These are phyloP conservation scores for Cinchona pubescens DNA, from an alignment of 257 asterid species.

Conservation along the genomic window DNA sequence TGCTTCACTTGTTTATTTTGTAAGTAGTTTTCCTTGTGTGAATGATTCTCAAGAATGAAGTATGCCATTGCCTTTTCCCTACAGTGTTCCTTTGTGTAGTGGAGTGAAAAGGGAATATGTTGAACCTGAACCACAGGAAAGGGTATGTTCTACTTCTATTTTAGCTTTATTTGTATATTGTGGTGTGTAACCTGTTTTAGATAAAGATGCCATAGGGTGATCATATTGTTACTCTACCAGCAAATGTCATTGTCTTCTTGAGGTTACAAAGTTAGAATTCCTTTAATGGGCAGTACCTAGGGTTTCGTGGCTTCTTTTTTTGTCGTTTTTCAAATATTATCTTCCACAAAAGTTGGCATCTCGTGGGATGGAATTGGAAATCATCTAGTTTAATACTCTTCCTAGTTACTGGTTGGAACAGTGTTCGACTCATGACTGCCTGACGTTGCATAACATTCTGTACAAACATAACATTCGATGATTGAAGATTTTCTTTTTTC, in stretches of 20 bases:
- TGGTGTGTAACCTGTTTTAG: neutral
- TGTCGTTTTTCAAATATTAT: neutral
- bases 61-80: slow-evolving; percentile 3
- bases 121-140: slow-evolving; percentile 62
- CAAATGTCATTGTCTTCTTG: neutral
- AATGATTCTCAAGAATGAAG: neutral
- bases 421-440: neutral
- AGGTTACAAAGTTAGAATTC: no score
- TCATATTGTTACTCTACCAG: neutral
- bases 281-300: no score
- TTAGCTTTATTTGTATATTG: neutral
- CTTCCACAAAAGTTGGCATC: neutral
- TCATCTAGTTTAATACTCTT: neutral
- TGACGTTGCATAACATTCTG: no score
- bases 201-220: neutral
- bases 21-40: neutral
- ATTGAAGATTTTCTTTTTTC: neutral
- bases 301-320: neutral
- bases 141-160: slow-evolving; percentile 37
- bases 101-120: slow-evolving; percentile 56
- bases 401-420: neutral
- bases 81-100: slow-evolving; percentile 25
- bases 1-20: neutral
- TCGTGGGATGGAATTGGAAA: neutral
- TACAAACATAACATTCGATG: neutral